These are phyloP conservation scores for Oemleria cerasiformis DNA, from an alignment of 306 rosid genomes.

Conservation along the genomic window DNA sequence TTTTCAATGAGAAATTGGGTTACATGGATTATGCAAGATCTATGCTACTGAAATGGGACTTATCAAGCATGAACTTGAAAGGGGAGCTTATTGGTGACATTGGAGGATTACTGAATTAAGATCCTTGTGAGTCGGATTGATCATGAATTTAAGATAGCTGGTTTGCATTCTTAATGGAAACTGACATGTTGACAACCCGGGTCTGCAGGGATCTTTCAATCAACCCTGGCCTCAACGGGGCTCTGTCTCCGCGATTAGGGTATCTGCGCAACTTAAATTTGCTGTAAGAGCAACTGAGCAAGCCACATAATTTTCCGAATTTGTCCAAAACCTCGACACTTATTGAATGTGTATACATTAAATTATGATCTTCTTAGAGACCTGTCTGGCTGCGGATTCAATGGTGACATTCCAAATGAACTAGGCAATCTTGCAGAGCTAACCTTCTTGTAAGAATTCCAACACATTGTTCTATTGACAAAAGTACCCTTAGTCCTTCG, in stretches of 20 bases:
- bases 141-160: not conserved
- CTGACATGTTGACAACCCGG: not conserved
- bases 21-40: too few species aligned
- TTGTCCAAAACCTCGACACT: too few species aligned
- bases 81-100: conserved; percentile 64
- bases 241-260: conserved; percentile 54
- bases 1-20: too few species aligned
- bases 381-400: conserved; percentile 74
- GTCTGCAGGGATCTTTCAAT: conserved; percentile 71
- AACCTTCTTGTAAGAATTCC: conserved; percentile 63
- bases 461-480: too few species aligned
- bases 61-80: conserved; percentile 59
- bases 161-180: conserved; percentile 1
- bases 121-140: conserved; percentile 57
- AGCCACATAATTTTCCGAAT: conserved; percentile 13
- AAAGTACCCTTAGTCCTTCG: too few species aligned
- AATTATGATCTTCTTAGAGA: conserved; percentile 43
- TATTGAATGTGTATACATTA: too few species aligned
- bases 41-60: too few species aligned
- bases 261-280: conserved; percentile 45
- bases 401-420: conserved; percentile 66
- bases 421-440: conserved; percentile 63
- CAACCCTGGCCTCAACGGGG: conserved; percentile 53
- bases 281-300: conserved; percentile 48
- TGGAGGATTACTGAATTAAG: conserved; percentile 55